Evolutionary conservation across 352 stramenopile species (phyloP).

Genomic region (Globisporangium orthogonon): DNA sequence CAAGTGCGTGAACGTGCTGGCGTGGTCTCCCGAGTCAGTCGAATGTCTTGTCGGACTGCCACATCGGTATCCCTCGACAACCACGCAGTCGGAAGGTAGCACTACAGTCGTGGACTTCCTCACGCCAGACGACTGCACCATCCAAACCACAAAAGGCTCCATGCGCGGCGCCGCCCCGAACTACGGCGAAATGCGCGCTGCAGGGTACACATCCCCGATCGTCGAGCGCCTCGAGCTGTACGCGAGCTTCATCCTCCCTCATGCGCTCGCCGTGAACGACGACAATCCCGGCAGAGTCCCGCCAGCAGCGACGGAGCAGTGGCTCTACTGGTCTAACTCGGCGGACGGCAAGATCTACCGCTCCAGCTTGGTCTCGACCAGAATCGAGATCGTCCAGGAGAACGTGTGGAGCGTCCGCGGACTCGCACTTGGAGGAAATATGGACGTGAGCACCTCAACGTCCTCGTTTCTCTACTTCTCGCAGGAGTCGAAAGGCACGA

Average conservation of each 20-base stretch:
- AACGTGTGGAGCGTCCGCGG: constrained; percentile 48
- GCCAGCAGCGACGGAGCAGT: constrained; percentile 13
- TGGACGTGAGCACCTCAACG: not conserved
- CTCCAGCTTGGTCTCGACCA: constrained; percentile 34
- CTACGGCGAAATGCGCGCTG: constrained; percentile 44
- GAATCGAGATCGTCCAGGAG: constrained; percentile 35
- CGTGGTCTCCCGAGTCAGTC: constrained; percentile 30
- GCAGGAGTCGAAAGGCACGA: constrained; percentile 50
- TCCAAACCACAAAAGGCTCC: constrained; percentile 33
- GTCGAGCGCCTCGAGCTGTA: constrained; percentile 42
- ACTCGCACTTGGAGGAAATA: constrained; percentile 17
- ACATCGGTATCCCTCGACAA: constrained; percentile 14
- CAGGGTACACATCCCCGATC: constrained; percentile 37
- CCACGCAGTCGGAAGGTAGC: not conserved
- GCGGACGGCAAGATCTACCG: constrained; percentile 56
- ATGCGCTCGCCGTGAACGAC: constrained; percentile 41
- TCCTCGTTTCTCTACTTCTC: constrained; percentile 37
- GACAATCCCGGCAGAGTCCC: not conserved
- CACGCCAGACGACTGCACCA: constrained; percentile 33
- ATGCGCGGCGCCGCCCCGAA: constrained; percentile 42
- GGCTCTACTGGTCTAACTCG: constrained; percentile 73
- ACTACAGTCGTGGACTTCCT: constrained; percentile 10
- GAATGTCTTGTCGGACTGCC: constrained; percentile 57
- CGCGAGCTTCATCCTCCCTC: constrained; percentile 26
- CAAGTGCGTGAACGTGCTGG: constrained; percentile 33